Evolutionary conservation across 1,284 basidiomycete species (phyloP).

Genomic region (Cryptococcus hybrid): DNA sequence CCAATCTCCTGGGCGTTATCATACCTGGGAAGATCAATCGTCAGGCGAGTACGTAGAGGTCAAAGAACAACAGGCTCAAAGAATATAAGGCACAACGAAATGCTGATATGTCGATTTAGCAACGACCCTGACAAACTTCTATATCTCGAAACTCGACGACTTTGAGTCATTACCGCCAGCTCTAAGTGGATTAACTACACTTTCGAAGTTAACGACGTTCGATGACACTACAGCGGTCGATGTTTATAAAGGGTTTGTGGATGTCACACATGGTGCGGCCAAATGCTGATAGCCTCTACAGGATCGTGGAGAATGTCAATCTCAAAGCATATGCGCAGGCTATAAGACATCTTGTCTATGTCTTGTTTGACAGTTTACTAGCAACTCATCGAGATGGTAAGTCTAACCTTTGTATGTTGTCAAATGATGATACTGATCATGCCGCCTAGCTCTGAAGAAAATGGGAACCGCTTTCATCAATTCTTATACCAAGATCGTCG

Average conservation of each 20-base stretch:
- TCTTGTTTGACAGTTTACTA: constrained; percentile 76
- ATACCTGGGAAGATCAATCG: constrained; percentile 68
- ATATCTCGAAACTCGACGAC: constrained; percentile 81
- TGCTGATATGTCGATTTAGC: constrained; percentile 53
- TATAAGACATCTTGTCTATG: constrained; percentile 76
- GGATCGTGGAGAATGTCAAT: constrained; percentile 72
- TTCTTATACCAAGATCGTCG: constrained; percentile 74
- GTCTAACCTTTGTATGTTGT: constrained; percentile 16
- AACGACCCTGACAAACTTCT: constrained; percentile 78
- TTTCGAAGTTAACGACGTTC: constrained; percentile 66
- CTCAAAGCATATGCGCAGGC: constrained; percentile 81
- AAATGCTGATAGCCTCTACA: constrained; percentile 39
- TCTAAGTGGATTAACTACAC: constrained; percentile 66
- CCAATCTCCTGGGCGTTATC: constrained; percentile 63
- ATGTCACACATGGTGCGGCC: too few species aligned
- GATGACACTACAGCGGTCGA: constrained; percentile 68
- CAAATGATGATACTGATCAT: neutral
- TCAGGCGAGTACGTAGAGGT: constrained; percentile 68
- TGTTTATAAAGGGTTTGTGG: constrained; percentile 65
- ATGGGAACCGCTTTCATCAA: constrained; percentile 69
- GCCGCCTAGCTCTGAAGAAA: constrained; percentile 60
- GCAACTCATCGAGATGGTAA: constrained; percentile 68
- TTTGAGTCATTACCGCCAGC: constrained; percentile 75
- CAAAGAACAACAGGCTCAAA: neutral
- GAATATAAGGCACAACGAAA: too few species aligned